phyloP scores from a whole-genome alignment of 306 rosid species.

The Begonia fuchsioides region DNA sequence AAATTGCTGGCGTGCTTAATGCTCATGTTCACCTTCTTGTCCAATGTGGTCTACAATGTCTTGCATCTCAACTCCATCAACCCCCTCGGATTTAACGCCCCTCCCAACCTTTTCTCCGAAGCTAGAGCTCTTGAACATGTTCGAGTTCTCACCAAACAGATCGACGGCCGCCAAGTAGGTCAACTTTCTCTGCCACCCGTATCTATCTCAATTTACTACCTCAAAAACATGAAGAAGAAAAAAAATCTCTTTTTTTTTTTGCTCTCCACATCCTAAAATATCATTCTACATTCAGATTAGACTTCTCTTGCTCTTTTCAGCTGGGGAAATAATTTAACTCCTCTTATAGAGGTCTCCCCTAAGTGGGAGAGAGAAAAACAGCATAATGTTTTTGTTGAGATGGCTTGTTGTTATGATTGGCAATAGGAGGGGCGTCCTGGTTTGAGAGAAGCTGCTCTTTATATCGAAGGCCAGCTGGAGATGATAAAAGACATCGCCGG shows the following conservation, averaged over 20 bases:
- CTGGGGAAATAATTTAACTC: not conserved
- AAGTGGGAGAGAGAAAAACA: not conserved
- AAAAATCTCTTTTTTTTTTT: not conserved
- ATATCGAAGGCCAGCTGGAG: constrained; percentile 59
- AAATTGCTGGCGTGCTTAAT: constrained; percentile 42
- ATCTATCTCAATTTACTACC: not conserved
- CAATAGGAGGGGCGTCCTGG: constrained; percentile 99
- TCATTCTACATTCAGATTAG: not conserved
- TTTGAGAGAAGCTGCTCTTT: constrained; percentile 60
- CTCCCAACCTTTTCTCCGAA: constrained; percentile 75
- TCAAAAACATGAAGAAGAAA: not conserved
- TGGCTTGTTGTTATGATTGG: constrained; percentile 16
- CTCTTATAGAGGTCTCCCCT: not conserved
- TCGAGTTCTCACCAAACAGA: constrained; percentile 60
- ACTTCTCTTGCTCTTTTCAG: not conserved
- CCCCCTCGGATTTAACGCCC: constrained; percentile 57
- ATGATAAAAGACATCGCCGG: constrained; percentile 51
- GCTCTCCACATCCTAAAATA: too few species aligned
- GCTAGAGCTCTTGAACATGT: constrained; percentile 70
- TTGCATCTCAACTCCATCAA: constrained; percentile 62
- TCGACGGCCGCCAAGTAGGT: constrained; percentile 89
- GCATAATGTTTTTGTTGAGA: constrained; percentile 9
- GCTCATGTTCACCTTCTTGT: constrained; percentile 42
- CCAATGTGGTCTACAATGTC: constrained; percentile 45
- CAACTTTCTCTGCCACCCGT: not conserved